Evolutionary conservation across 257 asterid species (phyloP).

Genomic region (Lycium ferocissimum): DNA sequence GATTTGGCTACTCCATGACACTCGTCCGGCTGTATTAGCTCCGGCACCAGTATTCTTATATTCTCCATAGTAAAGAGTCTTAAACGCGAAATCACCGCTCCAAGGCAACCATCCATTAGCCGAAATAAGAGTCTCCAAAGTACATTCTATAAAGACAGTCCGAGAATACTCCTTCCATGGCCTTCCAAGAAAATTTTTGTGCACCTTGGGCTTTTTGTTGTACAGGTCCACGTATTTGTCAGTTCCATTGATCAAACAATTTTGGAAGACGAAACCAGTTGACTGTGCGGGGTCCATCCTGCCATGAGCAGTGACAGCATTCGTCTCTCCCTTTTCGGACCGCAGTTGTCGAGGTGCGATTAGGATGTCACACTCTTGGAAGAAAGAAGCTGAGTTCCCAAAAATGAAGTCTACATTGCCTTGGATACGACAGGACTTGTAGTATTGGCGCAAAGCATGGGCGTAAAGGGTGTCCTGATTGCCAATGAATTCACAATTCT

Average conservation of each 20-base stretch:
- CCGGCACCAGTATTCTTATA: conserved; percentile 35
- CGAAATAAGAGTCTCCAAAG: conserved; percentile 33
- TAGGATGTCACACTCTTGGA: conserved; percentile 41
- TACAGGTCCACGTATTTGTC: conserved; percentile 37
- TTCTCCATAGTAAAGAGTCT: conserved; percentile 43
- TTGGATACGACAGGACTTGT: conserved; percentile 44
- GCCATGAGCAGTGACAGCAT: conserved; percentile 43
- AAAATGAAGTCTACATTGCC: conserved; percentile 48
- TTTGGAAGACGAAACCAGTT: conserved; percentile 43
- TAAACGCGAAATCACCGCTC: conserved; percentile 39
- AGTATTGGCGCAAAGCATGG: conserved; percentile 44
- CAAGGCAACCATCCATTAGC: conserved; percentile 43
- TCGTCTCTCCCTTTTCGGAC: conserved; percentile 43
- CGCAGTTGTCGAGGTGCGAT: conserved; percentile 35
- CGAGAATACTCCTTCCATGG: conserved; percentile 49
- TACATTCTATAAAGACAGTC: conserved; percentile 39
- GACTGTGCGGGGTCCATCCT: conserved; percentile 42
- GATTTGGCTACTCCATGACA: conserved; percentile 42
- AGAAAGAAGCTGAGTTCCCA: conserved; percentile 42
- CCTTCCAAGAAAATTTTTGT: conserved; percentile 41
- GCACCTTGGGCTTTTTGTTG: conserved; percentile 31
- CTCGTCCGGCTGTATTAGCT: conserved; percentile 33
- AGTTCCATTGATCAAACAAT: conserved; percentile 40
- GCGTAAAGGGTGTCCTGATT: conserved; percentile 47
- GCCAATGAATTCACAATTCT: conserved; percentile 43